A percentile compares a stretch with the other conserved stretches of the same genome.
Conservation (phyloP, 2,329 filamentous ascomycete genomes). For the Colletotrichum scovillei region DNA sequence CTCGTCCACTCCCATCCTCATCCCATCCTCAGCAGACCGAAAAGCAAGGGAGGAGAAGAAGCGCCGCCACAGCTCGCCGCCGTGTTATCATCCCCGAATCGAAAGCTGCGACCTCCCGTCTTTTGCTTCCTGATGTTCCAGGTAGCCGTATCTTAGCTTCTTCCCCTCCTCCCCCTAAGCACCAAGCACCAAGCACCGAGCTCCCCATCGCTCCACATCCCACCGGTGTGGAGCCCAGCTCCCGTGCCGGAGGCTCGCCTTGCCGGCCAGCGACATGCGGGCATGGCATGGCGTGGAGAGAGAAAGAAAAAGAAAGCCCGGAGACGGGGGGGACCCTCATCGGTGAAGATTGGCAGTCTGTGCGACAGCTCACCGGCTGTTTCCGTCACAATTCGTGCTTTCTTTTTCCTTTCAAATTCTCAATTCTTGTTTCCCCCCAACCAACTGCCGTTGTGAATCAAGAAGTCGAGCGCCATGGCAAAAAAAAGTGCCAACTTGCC, state of each 20-base stretch:
- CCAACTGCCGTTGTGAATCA: not conserved
- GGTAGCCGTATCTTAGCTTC: not conserved
- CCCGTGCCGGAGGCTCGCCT: slow-evolving; percentile 6
- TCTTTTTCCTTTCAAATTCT: not conserved
- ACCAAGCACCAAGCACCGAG: not conserved
- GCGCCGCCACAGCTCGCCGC: not conserved
- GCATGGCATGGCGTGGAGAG: not conserved
- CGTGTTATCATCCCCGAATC: not conserved
- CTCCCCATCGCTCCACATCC: not conserved
- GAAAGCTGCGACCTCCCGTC: slow-evolving; percentile 4
- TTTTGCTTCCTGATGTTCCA: not conserved
- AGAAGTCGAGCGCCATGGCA: not conserved
- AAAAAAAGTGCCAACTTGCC: not conserved
- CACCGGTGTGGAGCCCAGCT: slow-evolving; percentile 18
- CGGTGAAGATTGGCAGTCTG: slow-evolving; percentile 15
- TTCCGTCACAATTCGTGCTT: not conserved
- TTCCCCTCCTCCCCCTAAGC: not conserved
- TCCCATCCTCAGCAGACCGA: not conserved
- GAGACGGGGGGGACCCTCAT: not conserved
- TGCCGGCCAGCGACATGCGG: slow-evolving; percentile 12
- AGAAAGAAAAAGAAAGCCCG: slow-evolving; percentile 22
- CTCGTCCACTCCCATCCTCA: not conserved
- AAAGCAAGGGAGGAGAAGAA: not conserved
- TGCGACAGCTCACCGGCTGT: slow-evolving; percentile 1
- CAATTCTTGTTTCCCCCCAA: not conserved